Conservation (phyloP, 306 rosid species). For the Prunus davidiana region DNA sequence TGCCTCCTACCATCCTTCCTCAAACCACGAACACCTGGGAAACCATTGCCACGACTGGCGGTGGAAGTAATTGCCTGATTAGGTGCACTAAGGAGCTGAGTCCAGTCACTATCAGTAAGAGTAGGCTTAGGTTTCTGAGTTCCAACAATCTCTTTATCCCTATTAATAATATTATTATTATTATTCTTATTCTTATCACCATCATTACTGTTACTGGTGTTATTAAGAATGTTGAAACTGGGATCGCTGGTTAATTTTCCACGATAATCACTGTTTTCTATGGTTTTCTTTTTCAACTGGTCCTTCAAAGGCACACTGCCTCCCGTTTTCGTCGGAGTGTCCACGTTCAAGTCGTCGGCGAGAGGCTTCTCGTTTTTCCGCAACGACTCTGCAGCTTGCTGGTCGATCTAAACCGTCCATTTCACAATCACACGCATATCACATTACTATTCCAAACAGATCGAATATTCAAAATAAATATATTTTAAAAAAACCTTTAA, state of each 20-base stretch:
- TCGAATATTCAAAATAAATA: not conserved
- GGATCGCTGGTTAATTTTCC: conserved; percentile 62
- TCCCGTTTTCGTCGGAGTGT: conserved; percentile 43
- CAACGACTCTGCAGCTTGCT: conserved; percentile 96
- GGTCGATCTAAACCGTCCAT: conserved; percentile 73
- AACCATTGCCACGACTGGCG: conserved; percentile 37
- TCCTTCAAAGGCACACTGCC: conserved; percentile 62
- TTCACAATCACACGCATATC: conserved; percentile 16
- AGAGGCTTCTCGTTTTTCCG: conserved; percentile 64
- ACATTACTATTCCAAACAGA: not conserved
- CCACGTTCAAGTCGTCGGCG: conserved; percentile 44
- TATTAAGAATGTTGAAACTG: conserved; percentile 28
- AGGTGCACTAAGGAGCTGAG: conserved; percentile 71
- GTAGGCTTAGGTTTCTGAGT: conserved; percentile 43
- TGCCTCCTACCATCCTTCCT: conserved; percentile 52
- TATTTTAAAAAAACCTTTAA: not conserved
- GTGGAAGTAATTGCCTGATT: conserved; percentile 39
- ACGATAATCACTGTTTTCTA: conserved; percentile 40
- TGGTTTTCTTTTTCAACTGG: conserved; percentile 75
- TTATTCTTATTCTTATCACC: not conserved
- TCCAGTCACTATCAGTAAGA: conserved; percentile 82
- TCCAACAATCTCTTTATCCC: conserved; percentile 35
- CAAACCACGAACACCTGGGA: conserved; percentile 41
- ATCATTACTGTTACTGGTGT: not conserved
- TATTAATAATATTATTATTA: not conserved